Percentiles rank a stretch among this genome's conserved stretches.
phyloP scores from a whole-genome alignment of 805 yeast species.

The Ogataea pini region DNA sequence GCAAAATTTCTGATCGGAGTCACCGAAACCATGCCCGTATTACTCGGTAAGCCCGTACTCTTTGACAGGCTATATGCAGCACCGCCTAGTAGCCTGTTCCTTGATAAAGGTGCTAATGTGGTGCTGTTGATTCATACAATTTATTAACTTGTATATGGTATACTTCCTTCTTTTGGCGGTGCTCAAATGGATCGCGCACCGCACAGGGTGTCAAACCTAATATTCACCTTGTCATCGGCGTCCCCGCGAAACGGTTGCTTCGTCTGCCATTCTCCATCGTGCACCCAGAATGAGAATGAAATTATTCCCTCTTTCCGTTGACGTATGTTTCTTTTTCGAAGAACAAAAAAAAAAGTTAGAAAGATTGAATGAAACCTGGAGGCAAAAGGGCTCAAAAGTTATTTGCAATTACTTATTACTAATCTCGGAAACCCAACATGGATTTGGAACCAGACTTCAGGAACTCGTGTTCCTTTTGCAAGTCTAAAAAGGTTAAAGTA shows the following conservation, averaged over 20 bases:
- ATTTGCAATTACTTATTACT: background rate
- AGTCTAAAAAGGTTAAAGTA: slow-evolving; percentile 28
- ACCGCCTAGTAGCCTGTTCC: background rate
- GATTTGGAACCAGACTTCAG: slow-evolving; percentile 20
- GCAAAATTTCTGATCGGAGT: slow-evolving; percentile 1
- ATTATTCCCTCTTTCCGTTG: background rate
- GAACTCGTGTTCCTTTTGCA: slow-evolving; percentile 27
- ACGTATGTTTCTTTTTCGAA: background rate
- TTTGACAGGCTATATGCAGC: background rate
- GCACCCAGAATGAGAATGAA: background rate
- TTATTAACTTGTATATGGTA: too few species aligned
- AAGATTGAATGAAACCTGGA: background rate
- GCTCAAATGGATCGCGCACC: too few species aligned
- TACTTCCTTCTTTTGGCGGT: too few species aligned
- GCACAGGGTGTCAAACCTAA: too few species aligned
- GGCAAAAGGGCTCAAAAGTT: background rate
- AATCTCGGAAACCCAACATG: background rate
- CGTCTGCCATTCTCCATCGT: background rate
- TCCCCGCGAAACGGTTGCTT: background rate
- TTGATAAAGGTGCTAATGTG: background rate
- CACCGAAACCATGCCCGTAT: background rate
- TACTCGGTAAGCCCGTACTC: background rate
- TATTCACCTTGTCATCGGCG: too few species aligned
- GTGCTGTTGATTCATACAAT: background rate
- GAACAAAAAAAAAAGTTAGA: too few species aligned